Evolutionary conservation across 2,329 filamentous ascomycete genomes (phyloP).

Genomic region (Fusarium chaquense): DNA sequence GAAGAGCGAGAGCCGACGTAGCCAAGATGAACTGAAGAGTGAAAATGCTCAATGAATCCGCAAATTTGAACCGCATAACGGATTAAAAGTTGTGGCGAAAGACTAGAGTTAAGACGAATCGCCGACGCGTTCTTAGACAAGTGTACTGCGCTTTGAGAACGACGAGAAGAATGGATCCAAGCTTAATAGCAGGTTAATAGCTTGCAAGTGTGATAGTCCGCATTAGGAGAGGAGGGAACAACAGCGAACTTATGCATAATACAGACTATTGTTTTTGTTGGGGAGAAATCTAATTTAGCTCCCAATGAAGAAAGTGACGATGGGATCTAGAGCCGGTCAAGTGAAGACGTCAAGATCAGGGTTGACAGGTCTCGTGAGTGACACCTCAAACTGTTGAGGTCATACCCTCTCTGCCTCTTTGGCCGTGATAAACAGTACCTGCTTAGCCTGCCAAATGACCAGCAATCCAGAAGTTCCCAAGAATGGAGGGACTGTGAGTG

Average conservation of each 20-base stretch:
- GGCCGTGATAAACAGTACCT: conserved; percentile 20
- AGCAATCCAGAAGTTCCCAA: neutral
- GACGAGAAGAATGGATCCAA: neutral
- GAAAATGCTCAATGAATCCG: conserved; percentile 15
- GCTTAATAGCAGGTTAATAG: neutral
- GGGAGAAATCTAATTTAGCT: neutral
- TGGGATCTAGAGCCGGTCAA: conserved; percentile 22
- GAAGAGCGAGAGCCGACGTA: conserved; percentile 23
- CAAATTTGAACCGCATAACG: conserved; percentile 24
- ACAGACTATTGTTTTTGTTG: conserved; percentile 12
- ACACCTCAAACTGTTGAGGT: conserved; percentile 39
- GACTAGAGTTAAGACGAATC: neutral
- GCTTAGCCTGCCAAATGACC: conserved; percentile 4
- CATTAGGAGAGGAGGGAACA: neutral
- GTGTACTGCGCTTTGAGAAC: neutral
- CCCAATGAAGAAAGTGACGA: conserved; percentile 8
- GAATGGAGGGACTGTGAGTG: conserved; percentile 36
- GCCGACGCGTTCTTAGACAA: neutral
- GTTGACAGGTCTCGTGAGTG: conserved; percentile 43
- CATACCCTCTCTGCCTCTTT: conserved; percentile 30
- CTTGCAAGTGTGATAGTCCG: conserved; percentile 1
- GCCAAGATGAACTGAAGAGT: conserved; percentile 38
- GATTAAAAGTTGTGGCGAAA: conserved; percentile 1
- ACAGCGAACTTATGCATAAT: conserved; percentile 5
- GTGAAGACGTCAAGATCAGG: conserved; percentile 36